phyloP scores from a whole-genome alignment of 164 flowering plant species.

The Umbilicus rupestris region DNA sequence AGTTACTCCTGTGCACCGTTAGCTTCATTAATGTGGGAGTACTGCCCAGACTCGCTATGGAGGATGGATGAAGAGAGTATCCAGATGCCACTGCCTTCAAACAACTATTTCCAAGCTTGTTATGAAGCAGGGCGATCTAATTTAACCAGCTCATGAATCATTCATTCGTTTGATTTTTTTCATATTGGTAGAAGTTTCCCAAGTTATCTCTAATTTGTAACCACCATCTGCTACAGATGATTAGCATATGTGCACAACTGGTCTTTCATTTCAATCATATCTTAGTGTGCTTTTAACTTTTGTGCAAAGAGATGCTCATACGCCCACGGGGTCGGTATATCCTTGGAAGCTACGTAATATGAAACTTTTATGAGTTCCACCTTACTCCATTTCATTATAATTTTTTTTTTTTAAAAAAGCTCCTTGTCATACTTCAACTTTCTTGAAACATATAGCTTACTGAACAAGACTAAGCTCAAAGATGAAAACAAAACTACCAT shows the following conservation, averaged over 20 bases:
- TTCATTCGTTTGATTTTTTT: not conserved
- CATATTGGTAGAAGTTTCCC: not conserved
- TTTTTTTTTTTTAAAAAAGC: not conserved
- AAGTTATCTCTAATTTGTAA: not conserved
- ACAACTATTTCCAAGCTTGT: not conserved
- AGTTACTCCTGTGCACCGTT: not conserved
- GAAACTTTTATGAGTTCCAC: not conserved
- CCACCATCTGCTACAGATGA: constrained; percentile 55
- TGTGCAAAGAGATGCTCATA: not conserved
- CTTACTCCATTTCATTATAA: not conserved
- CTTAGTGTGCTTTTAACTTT: not conserved
- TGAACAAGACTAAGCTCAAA: too few relatives aligned
- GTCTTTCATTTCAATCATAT: not conserved
- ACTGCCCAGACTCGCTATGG: not conserved
- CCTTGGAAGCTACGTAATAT: not conserved
- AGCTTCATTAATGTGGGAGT: not conserved
- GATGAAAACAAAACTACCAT: too few relatives aligned
- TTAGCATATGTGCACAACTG: constrained; percentile 34
- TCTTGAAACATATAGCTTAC: too few relatives aligned
- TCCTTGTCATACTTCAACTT: too few relatives aligned
- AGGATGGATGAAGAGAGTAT: not conserved
- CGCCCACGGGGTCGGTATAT: not conserved
- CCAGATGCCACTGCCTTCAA: not conserved
- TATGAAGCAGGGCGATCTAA: not conserved
- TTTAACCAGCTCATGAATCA: not conserved